Evolutionary conservation across 129 eudicot species (phyloP), one percentile per base, ranked within the genome.

Genomic region (Saussurea involucrata): DNA sequence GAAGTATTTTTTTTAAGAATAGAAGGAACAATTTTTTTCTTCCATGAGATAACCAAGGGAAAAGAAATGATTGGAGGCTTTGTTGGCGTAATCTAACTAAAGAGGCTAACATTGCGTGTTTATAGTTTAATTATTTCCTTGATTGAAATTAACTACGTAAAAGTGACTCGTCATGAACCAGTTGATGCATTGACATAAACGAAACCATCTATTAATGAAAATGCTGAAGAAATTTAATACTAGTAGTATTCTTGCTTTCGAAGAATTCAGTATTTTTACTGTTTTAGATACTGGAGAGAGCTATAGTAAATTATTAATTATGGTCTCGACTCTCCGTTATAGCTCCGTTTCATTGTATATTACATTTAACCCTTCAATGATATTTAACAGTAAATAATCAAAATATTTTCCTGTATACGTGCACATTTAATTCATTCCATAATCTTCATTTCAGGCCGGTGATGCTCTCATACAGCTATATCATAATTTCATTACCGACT

Each of bases 381-480:
- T 58, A 58, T 22, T 6, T 20, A 58, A 21, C 28, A 58, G 27
- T 58, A 58, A 20, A 58, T 58, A 58, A 20, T 49, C 8, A 58
- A 2, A 22, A 58, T 20, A 18, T 20, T 20, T 58, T 58, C 1
- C 27, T 22, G 12, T 22, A 58, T 58, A 58, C 5, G 28, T 58
- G 13, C 65, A 60, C 28, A 53, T 17, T 85, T 44, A 61, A 33
- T 64, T 29, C 69, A 31, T 69, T 69, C 24, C 34, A 22, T 71
- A 3, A 89, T 76, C n/a, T 25, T 12, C 68, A 71, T 79, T 86
- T 78, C 88, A 93, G 98, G 92, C 95, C 5, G 97, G 98, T 66
- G 98, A 93, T 87, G 89, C 98, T 66, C 88, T 93, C 72, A 93
- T 87, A 24, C 92, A 91, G 73, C 85, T 89, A 21, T 87, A 92